Percentiles rank a stretch among this genome's conserved stretches.
Conservation (phyloP, 176 grass and related monocot genomes). For the Hordeum vulgare region DNA sequence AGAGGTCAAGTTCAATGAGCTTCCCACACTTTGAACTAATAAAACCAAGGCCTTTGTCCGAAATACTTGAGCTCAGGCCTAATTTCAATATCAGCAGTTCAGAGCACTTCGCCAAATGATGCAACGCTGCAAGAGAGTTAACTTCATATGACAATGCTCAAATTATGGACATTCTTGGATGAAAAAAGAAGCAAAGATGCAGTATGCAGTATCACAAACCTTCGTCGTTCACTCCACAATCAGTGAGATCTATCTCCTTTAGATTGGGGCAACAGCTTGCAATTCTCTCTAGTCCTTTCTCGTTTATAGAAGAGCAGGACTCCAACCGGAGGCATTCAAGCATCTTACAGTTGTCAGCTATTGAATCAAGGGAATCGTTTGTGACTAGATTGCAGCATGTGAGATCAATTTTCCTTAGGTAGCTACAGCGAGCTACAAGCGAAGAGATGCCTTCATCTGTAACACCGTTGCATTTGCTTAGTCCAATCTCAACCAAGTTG, state of each 20-base stretch:
- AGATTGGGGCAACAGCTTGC: constrained; percentile 59
- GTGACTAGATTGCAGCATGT: constrained; percentile 72
- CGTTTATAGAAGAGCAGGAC: constrained; percentile 72
- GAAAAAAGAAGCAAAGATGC: neutral
- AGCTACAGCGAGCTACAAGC: constrained; percentile 53
- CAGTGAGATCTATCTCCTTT: constrained; percentile 92
- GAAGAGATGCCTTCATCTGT: constrained; percentile 74
- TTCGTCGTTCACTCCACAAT: constrained; percentile 68
- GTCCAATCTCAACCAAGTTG: constrained; percentile 79
- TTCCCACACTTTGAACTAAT: constrained; percentile 71
- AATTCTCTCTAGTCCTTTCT: constrained; percentile 70
- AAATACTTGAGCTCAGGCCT: constrained; percentile 71
- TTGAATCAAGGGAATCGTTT: constrained; percentile 54
- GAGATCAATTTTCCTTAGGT: constrained; percentile 73
- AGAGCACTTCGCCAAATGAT: constrained; percentile 71
- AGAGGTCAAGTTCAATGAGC: constrained; percentile 80
- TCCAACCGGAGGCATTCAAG: constrained; percentile 65
- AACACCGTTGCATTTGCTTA: constrained; percentile 79
- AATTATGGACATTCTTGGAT: neutral
- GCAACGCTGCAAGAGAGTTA: constrained; percentile 63
- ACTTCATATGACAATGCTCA: neutral
- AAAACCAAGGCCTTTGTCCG: constrained; percentile 61
- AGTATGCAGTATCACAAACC: constrained; percentile 35
- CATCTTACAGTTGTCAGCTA: constrained; percentile 78
- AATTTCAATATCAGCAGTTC: constrained; percentile 74